Conservation (phyloP, 768 basidiomycete genomes). For the Boletus insuetus region DNA sequence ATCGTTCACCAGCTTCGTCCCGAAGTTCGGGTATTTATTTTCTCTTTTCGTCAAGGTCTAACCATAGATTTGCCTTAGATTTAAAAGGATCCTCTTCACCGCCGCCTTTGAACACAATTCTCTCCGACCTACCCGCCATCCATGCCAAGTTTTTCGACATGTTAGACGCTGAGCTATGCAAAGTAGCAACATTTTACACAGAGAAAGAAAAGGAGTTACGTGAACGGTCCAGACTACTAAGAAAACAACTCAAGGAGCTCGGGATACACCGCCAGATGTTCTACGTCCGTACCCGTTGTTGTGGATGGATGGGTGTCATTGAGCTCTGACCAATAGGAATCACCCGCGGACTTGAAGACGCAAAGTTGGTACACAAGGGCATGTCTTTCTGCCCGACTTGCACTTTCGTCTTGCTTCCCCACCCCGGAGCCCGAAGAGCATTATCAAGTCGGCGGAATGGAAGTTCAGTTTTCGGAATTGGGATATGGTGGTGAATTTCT, state of each 20-base stretch:
- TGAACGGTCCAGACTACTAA: conserved; percentile 44
- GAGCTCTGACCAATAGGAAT: conserved; percentile 14
- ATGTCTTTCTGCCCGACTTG: not conserved
- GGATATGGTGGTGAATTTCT: conserved; percentile 1
- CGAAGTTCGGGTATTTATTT: conserved; percentile 11
- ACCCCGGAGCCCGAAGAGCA: not conserved
- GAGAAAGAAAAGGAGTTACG: conserved; percentile 66
- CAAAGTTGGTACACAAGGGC: conserved; percentile 13
- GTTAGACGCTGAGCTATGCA: conserved; percentile 77
- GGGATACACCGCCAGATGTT: conserved; percentile 61
- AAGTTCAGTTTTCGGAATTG: not conserved
- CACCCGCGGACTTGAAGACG: not conserved
- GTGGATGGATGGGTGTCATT: not conserved
- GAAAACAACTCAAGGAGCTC: conserved; percentile 72
- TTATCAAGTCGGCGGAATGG: not conserved
- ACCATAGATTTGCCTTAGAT: not conserved
- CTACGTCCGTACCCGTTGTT: conserved; percentile 40
- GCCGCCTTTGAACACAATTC: conserved; percentile 45
- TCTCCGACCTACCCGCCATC: conserved; percentile 55
- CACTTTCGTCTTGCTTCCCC: not conserved
- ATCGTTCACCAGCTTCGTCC: not conserved
- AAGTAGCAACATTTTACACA: conserved; percentile 81
- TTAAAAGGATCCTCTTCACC: conserved; percentile 14
- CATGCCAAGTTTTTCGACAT: conserved; percentile 74
- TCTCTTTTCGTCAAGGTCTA: not conserved